Conservation (phyloP, 2,329 filamentous ascomycete genomes). For the Hypomyces rosellus region DNA sequence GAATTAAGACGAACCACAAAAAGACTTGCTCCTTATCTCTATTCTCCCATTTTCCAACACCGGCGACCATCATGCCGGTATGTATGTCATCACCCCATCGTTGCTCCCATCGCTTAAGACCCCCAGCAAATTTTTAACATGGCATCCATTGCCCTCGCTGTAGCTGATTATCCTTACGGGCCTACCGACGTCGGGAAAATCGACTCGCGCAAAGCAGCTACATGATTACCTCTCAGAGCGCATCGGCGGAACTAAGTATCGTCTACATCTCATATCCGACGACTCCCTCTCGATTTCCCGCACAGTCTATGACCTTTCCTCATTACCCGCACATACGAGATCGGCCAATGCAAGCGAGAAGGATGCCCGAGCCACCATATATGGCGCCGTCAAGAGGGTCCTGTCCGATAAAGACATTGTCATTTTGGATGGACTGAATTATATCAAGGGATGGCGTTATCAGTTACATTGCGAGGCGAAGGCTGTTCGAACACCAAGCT, state of each 20-base stretch:
- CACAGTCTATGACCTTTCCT: slow-evolving; percentile 61
- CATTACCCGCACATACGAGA: slow-evolving; percentile 53
- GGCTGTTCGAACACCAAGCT: slow-evolving; percentile 67
- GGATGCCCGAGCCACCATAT: slow-evolving; percentile 69
- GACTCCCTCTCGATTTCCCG: slow-evolving; percentile 63
- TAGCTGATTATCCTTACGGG: slow-evolving; percentile 64
- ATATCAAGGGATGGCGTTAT: slow-evolving; percentile 87
- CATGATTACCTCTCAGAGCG: slow-evolving; percentile 55
- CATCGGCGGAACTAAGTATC: slow-evolving; percentile 48
- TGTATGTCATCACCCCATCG: slow-evolving; percentile 8
- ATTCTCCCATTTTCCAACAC: background rate
- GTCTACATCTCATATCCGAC: slow-evolving; percentile 69
- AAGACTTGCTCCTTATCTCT: background rate
- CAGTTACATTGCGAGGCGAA: slow-evolving; percentile 83
- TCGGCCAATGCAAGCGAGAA: slow-evolving; percentile 73
- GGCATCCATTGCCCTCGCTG: background rate
- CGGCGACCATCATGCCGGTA: slow-evolving; percentile 13
- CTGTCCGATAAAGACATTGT: slow-evolving; percentile 69
- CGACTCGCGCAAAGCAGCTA: slow-evolving; percentile 60
- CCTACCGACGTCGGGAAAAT: slow-evolving; percentile 63
- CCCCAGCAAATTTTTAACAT: background rate
- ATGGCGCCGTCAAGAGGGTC: slow-evolving; percentile 71
- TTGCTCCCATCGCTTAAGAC: background rate
- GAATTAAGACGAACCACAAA: background rate
- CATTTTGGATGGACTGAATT: slow-evolving; percentile 74